phyloP scores from a whole-genome alignment of 306 rosid species.

The Benincasa hispida region DNA sequence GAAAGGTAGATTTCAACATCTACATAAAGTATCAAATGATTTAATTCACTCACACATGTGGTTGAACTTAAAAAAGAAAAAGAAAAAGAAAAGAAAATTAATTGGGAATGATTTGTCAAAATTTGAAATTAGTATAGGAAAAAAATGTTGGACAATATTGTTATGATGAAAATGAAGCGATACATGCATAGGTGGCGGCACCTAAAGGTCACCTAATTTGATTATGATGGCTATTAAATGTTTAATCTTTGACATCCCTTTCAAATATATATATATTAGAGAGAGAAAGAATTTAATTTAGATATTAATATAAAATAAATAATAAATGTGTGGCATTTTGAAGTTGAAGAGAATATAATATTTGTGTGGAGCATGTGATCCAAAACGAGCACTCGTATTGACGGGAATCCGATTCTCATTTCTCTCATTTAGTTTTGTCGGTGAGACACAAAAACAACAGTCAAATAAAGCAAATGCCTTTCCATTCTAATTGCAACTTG shows the following conservation, averaged over 20 bases:
- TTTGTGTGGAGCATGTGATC: neutral
- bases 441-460: neutral
- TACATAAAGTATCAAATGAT: too few species aligned
- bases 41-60: too few species aligned
- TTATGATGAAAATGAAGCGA: neutral
- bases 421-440: neutral
- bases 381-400: neutral
- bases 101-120: neutral
- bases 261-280: too few species aligned
- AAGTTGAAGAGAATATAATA: neutral
- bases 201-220: neutral
- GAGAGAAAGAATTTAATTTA: neutral
- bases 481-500: too few species aligned
- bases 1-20: too few species aligned
- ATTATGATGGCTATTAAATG: neutral
- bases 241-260: neutral
- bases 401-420: neutral
- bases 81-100: neutral
- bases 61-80: too few species aligned
- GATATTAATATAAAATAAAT: neutral
- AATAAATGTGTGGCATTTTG: too few species aligned
- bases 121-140: neutral
- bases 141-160: neutral
- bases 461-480: neutral
- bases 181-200: neutral